Percentiles rank a stretch among this genome's conserved stretches.
Evolutionary conservation across 2,329 filamentous ascomycete genomes (phyloP).

Genomic region (Penicillium sclerotigenum): DNA sequence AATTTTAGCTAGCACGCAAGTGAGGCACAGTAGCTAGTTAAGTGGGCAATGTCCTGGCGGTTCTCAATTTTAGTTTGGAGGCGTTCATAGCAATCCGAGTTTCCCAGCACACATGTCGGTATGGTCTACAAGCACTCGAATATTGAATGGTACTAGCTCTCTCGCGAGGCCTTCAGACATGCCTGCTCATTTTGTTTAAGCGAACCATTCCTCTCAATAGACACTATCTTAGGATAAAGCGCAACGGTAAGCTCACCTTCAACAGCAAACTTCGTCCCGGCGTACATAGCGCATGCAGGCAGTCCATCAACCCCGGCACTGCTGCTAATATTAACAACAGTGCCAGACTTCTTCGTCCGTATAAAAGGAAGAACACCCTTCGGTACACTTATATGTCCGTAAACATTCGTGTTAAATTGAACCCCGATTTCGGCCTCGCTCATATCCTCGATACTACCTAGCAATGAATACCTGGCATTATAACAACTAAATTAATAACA

Average conservation of each 20-base stretch:
- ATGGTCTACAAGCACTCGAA: neutral
- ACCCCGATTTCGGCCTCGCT: neutral
- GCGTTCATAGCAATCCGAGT: neutral
- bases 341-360: neutral
- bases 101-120: neutral
- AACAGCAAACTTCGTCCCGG: neutral
- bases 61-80: neutral
- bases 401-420: neutral
- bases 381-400: neutral
- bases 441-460: neutral
- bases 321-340: neutral
- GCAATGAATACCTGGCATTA: neutral
- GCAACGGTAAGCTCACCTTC: neutral
- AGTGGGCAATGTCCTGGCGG: neutral
- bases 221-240: neutral
- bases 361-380: neutral
- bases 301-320: neutral
- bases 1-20: neutral
- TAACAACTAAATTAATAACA: neutral
- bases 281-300: neutral
- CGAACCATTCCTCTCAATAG: neutral
- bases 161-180: neutral
- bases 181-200: neutral
- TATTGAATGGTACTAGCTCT: neutral
- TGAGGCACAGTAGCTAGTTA: neutral